Evolutionary conservation across 345 rosid species (phyloP).

Genomic region (Camelina hispida): DNA sequence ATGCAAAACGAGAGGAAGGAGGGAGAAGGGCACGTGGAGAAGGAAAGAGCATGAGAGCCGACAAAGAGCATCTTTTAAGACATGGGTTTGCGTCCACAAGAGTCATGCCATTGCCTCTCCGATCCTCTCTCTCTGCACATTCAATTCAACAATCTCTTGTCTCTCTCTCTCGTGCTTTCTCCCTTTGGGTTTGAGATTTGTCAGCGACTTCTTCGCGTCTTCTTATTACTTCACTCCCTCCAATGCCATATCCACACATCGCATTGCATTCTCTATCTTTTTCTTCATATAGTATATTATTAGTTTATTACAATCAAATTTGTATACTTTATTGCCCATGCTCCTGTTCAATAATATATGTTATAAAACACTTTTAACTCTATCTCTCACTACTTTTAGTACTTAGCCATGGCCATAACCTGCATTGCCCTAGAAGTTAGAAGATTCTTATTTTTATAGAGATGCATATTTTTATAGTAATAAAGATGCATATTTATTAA

Average conservation of each 20-base stretch:
- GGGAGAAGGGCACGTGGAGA: constrained; percentile 43
- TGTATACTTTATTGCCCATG: constrained; percentile 20
- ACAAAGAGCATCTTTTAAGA: constrained; percentile 71
- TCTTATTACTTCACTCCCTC: constrained; percentile 40
- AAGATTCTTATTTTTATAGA: constrained; percentile 28
- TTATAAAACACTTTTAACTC: not conserved
- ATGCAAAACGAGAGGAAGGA: constrained; percentile 30
- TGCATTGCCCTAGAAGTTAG: constrained; percentile 33
- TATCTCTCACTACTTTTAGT: constrained; percentile 2
- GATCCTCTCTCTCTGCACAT: constrained; percentile 38
- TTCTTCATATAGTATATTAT: not conserved
- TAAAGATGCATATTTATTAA: too few species aligned
- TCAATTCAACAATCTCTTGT: constrained; percentile 40
- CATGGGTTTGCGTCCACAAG: constrained; percentile 53
- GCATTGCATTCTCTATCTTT: not conserved
- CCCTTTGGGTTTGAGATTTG: constrained; percentile 52
- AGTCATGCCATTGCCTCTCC: constrained; percentile 41
- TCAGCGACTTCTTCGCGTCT: constrained; percentile 82
- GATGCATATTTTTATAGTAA: too few species aligned
- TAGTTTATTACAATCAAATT: not conserved
- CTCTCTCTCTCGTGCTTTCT: constrained; percentile 45
- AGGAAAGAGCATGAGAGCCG: constrained; percentile 50
- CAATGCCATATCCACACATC: constrained; percentile 36
- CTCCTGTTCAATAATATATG: not conserved
- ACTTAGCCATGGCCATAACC: constrained; percentile 12